phyloP scores from a whole-genome alignment of 164 flowering plant species.

The Sedum album region DNA sequence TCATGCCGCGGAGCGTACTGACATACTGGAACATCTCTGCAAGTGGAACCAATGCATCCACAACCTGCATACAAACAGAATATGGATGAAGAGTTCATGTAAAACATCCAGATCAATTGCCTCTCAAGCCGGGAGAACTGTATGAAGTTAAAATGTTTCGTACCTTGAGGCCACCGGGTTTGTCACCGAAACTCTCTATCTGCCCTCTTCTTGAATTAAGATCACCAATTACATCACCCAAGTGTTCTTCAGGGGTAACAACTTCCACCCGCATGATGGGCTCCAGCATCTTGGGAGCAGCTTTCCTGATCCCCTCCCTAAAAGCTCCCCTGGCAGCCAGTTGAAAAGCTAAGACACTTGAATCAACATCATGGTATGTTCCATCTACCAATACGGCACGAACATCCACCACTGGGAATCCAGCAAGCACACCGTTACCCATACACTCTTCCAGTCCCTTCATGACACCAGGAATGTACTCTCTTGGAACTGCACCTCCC shows the following conservation, averaged over 20 bases:
- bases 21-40: conserved; percentile 98
- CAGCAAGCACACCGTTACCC: conserved; percentile 86
- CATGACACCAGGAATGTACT: conserved; percentile 28
- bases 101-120: too few relatives aligned
- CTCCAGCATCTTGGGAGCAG: conserved; percentile 77
- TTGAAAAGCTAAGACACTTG: conserved; percentile 92
- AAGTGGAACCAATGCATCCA: conserved; percentile 80
- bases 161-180: conserved; percentile 98
- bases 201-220: conserved; percentile 96
- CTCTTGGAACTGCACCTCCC: conserved; percentile 94
- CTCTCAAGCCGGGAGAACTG: background rate
- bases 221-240: conserved; percentile 99
- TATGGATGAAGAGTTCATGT: background rate
- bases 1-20: conserved; percentile 87
- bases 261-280: conserved; percentile 96
- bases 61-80: conserved; percentile 49
- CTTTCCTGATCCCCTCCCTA: conserved; percentile 74
- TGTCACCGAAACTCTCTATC: conserved; percentile 82
- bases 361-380: conserved; percentile 93
- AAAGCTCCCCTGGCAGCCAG: conserved; percentile 94
- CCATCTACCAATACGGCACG: conserved; percentile 81
- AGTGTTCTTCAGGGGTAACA: conserved; percentile 90
- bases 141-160: background rate
- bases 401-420: conserved; percentile 88
- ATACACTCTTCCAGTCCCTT: conserved; percentile 16